phyloP scores from a whole-genome alignment of 2,329 filamentous ascomycete genomes.

The Stagonosporopsis tanaceti region DNA sequence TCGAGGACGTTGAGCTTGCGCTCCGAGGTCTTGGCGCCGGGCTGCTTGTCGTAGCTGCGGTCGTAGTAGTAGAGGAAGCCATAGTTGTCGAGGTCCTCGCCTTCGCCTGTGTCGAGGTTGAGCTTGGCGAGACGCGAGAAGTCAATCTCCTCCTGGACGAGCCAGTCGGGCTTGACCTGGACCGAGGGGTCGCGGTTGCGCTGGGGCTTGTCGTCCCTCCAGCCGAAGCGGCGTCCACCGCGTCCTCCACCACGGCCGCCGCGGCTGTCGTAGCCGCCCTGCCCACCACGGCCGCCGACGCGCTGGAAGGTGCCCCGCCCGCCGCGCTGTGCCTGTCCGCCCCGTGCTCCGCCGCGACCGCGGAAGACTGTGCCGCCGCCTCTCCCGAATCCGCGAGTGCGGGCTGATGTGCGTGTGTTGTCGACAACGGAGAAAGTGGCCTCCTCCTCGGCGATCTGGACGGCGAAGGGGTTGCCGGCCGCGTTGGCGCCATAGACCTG shows the following conservation, averaged over 20 bases:
- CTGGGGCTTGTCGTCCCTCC: constrained; percentile 98
- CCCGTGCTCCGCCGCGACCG: constrained; percentile 77
- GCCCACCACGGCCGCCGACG: constrained; percentile 70
- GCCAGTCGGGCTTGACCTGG: constrained; percentile 95
- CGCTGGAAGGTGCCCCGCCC: constrained; percentile 78
- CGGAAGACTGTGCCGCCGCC: constrained; percentile 90
- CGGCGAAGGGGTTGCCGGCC: constrained; percentile 79
- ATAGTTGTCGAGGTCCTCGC: constrained; percentile 93
- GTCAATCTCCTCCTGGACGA: constrained; percentile 96
- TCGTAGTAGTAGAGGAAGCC: constrained; percentile 99
- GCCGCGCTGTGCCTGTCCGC: constrained; percentile 76
- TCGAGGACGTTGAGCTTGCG: constrained; percentile 88
- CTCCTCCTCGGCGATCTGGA: constrained; percentile 93
- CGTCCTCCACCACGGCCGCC: constrained; percentile 72
- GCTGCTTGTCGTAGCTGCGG: constrained; percentile 90
- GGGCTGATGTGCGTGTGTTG: constrained; percentile 85
- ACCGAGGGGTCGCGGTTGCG: constrained; percentile 96
- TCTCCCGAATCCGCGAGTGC: constrained; percentile 81
- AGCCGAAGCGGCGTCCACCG: constrained; percentile 89
- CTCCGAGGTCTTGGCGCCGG: constrained; percentile 83
- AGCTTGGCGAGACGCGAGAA: constrained; percentile 95
- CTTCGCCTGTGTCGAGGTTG: constrained; percentile 92
- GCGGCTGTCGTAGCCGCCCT: constrained; percentile 74
- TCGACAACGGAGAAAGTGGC: constrained; percentile 98
- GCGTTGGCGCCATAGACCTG: constrained; percentile 95